Evolutionary conservation across 495 filamentous ascomycete species (phyloP), one percentile per base, ranked within the genome.

Genomic region (Xylaria scruposa): DNA sequence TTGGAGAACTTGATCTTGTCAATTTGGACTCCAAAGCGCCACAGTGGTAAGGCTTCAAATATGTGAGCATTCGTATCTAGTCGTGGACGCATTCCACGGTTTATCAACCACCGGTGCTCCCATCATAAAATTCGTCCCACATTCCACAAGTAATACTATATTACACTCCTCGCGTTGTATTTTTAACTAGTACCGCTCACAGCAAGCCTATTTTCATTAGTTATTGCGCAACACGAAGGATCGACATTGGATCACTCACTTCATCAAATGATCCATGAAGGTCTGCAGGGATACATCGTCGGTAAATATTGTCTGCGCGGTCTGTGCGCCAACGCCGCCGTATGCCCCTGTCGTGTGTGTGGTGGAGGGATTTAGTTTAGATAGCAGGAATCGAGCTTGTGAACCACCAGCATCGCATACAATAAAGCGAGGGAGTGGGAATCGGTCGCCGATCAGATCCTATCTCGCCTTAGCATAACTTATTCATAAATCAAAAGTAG

Each of bases 181-280:
- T 15, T 67, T 76, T 82, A 89, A 71, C 85, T 89, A n/a, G 86
- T 88, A 67, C 86, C 85, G 61, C 86, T 88, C 15, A 88, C 87
- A 19, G 87, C 87, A 76, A 89, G 72, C 75, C 84, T 85, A 63
- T 36, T 8, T 59, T n/a, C 72, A 64, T 79, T 46, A 75, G 70
- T 68, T 56, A 67, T 71, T 65, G 33, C 70, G 19, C 26, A 4
- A 49, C 47, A 0, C 24, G 44, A 19, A 36, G 15, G 24, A 21
- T 12, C 44, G 21, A 42, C 68, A 13, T 4, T 46, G 0, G 24
- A 38, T 56, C 4, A 85, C 92, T 85, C 82, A 95, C 94, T 99
- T 99, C 97, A 99, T 99, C 79, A 99, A 83, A 85, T 97, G 93
- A 74, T 99, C 97, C 96, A 98, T 99, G 79, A 99, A 99, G 8